Evolutionary conservation across 2,329 filamentous ascomycete genomes (phyloP), one percentile per base, ranked within the genome.

Genomic region (Botrytis sinoallii): DNA sequence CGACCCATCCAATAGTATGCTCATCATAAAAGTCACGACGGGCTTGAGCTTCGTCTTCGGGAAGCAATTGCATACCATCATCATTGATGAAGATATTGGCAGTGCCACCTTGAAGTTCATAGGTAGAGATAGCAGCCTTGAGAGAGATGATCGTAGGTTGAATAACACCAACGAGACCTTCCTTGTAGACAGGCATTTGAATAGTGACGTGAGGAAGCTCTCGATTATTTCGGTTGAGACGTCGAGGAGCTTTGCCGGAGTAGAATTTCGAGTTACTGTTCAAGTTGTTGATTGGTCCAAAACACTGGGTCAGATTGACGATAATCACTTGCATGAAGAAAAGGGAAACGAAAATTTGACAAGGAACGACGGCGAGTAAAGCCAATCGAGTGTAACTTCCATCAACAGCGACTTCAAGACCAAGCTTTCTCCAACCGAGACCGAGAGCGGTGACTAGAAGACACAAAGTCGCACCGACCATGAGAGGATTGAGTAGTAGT

Each of bases 141-240:
- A 94, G 87, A 2, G 92, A 94, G 79, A 89, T 89, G 79, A 95
- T 88, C 0, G 93, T 95, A 9, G 93, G 93, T 35, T 86, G 88
- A 79, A 95, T 94, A 82, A 97, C 93, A 75, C 85, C 89, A 57
- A 84, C 84, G 3, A 97, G 86, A 77, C 93, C 93, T 82, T 97
- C 93, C 82, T 95, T 96, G 85, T 96, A 97, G 0, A 97, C 92
- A 9, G 93, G 93, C 81, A 93, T 94, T 80, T 97, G 93, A 63
- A 97, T 92, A 5, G 93, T 95, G 76, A 93, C 86, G 79, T 93
- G 92, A 4, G 92, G 92, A 29, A 95, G 85, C 32, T 68, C 66
- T 57, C 35, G n/a, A 10, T 42, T 57, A 25, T 82, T 80, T n/a
- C 82, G 82, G 76, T 83, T 78, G 42, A 85, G 79, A 35, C 83